Evolutionary conservation across 164 flowering plant genomes (phyloP).

Genomic region (Vitis amurensis): DNA sequence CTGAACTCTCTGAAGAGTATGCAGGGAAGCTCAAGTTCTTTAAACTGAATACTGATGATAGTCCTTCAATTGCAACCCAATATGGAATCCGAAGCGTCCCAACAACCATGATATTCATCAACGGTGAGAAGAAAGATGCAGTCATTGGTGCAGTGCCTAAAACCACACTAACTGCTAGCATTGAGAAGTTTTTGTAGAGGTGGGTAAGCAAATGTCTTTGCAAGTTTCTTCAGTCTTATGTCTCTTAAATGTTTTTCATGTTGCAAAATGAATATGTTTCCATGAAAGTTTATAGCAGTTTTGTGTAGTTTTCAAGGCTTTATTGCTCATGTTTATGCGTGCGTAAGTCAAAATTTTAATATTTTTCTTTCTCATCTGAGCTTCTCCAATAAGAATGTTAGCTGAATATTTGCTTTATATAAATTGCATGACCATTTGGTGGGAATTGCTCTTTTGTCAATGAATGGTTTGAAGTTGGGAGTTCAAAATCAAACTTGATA

Average conservation of each 20-base stretch:
- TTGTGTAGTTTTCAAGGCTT: background rate
- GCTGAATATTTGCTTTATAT: background rate
- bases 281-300: background rate
- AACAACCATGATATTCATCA: slow-evolving; percentile 25
- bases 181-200: slow-evolving; percentile 24
- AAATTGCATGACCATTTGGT: background rate
- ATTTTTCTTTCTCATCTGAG: background rate
- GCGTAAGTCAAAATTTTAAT: background rate
- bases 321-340: background rate
- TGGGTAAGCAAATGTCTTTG: background rate
- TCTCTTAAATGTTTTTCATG: background rate
- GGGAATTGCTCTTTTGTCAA: background rate
- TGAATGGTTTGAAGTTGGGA: background rate
- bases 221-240: background rate
- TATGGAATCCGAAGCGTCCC: slow-evolving; percentile 34
- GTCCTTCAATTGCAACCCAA: slow-evolving; percentile 27
- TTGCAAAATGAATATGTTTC: background rate
- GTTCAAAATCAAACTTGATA: background rate
- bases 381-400: background rate
- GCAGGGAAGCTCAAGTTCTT: slow-evolving; percentile 32
- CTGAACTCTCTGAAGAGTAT: slow-evolving; percentile 23
- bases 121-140: slow-evolving; percentile 36
- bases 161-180: slow-evolving; percentile 21
- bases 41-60: slow-evolving; percentile 33
- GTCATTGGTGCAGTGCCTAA: slow-evolving; percentile 38